Evolutionary conservation across 1,139 yeast genomes (phyloP), one percentile per base, ranked within the genome.

Genomic region (Yamadazyma oceani): DNA sequence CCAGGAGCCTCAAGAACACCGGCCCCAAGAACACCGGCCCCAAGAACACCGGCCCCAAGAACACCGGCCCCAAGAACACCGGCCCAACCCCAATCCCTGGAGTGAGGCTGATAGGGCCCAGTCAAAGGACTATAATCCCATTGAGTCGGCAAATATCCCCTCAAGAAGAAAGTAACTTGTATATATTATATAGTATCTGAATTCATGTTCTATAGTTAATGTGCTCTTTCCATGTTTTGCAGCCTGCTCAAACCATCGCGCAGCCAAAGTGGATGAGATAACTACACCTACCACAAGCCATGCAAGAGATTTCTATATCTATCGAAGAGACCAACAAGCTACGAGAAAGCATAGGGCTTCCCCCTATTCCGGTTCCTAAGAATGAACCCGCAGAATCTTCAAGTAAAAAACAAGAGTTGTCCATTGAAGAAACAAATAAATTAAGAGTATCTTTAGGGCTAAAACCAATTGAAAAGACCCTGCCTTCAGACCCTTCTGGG

Each of bases 351-450:
- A 42, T 64, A 12, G 71, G 71, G 2, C 53, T 66, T 19, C 52
- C 59, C 4, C 61, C 62, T 5, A 57, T 64, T 11, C 63, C 62
- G 2, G 34, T 39, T n/a, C 39, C 45, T 1, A 28, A 23, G 14
- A 4, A n/a, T 19, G 24, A 19, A 11, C 9, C 31, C 7, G 21
- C 23, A 9, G 25, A 3, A 24, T 21, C 13, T 10, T 19, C 15
- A 21, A 15, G 17, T 22, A 32, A 29, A 7, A 37, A 39, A 17
- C 32, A 37, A 8, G 60, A 50, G 42, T 58, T 75, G 8, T 69
- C 79, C 0, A 40, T 75, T 5, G 78, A 71, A 41, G 83, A 78
- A 48, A 78, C 83, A 0, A 78, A 78, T 50, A 64, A 57, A 44
- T 60, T 78, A 4, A 60, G 85, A 31, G 42, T 57, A 5, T 64